These are phyloP conservation scores for Mycena filopes DNA, from an alignment of 768 basidiomycete genomes.

Conservation along the genomic window DNA sequence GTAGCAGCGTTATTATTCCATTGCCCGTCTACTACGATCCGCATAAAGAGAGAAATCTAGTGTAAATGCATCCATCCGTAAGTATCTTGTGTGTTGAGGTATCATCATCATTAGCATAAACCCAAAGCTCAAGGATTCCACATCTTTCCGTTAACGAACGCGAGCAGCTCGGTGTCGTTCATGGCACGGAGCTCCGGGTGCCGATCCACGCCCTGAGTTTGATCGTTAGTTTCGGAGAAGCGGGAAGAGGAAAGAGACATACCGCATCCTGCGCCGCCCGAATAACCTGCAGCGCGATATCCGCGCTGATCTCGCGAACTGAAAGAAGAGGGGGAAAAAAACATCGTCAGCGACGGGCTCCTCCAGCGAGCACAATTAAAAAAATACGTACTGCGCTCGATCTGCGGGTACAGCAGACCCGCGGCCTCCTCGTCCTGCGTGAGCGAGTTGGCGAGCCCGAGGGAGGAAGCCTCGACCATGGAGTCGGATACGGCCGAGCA, in stretches of 20 bases:
- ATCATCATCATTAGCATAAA: too few relatives aligned
- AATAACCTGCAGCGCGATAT: conserved; percentile 81
- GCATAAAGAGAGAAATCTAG: background rate
- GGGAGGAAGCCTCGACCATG: conserved; percentile 90
- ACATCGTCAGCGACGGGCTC: background rate
- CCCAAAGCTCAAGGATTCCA: conserved; percentile 64
- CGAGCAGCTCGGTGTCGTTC: conserved; percentile 64
- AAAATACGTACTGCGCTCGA: conserved; percentile 70
- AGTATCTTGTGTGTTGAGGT: too few relatives aligned
- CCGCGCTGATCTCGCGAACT: conserved; percentile 85
- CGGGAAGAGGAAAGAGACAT: conserved; percentile 37
- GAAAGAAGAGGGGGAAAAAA: conserved; percentile 3
- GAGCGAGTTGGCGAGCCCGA: conserved; percentile 81
- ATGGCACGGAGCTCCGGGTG: conserved; percentile 63
- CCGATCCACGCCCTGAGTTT: conserved; percentile 62
- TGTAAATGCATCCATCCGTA: too few relatives aligned
- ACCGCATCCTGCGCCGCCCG: conserved; percentile 83
- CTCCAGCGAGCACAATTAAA: too few relatives aligned
- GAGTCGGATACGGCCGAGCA: conserved; percentile 78
- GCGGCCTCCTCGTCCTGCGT: conserved; percentile 71
- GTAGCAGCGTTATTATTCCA: too few relatives aligned
- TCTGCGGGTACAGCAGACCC: conserved; percentile 84
- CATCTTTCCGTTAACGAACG: conserved; percentile 72
- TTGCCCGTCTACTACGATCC: too few relatives aligned
- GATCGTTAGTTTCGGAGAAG: background rate